Conservation (phyloP, 176 grass and related monocot genomes). For the Cenchrus fungigraminus region DNA sequence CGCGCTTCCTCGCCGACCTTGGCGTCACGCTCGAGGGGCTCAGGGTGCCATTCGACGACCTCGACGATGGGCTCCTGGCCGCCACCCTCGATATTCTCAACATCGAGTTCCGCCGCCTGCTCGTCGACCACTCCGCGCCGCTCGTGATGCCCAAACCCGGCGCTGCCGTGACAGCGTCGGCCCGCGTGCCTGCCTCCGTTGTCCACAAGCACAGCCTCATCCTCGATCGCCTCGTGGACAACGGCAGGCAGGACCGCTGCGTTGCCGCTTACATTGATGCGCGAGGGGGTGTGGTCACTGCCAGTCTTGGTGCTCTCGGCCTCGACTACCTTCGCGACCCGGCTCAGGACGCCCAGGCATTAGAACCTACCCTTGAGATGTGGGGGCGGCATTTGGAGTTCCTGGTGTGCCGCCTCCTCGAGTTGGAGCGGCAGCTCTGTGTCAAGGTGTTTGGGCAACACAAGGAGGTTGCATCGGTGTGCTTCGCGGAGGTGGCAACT, state of each 20-base stretch:
- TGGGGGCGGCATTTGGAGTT: conserved; percentile 75
- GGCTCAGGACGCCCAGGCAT: conserved; percentile 42
- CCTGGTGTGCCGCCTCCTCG: conserved; percentile 59
- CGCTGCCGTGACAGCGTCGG: too few species aligned
- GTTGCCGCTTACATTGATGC: conserved; percentile 42
- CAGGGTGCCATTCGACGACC: too few species aligned
- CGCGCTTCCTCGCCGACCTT: too few species aligned
- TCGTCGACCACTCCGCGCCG: too few species aligned
- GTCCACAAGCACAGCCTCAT: conserved; percentile 62
- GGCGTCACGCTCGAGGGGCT: too few species aligned
- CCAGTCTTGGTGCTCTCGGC: conserved; percentile 54
- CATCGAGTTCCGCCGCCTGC: too few species aligned
- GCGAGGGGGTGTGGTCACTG: conserved; percentile 53
- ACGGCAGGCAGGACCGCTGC: conserved; percentile 44
- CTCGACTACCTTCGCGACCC: conserved; percentile 58
- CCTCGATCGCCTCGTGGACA: conserved; percentile 62
- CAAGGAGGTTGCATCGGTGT: conserved; percentile 34
- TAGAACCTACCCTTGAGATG: conserved; percentile 49
- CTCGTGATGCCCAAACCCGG: too few species aligned
- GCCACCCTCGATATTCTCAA: too few species aligned
- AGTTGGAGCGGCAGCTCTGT: conserved; percentile 66
- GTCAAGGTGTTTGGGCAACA: conserved; percentile 58
- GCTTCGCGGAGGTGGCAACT: conserved; percentile 66
- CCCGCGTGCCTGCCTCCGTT: too few species aligned
- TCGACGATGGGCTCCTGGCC: too few species aligned